Conservation (phyloP, 140 eudicot genomes). For the Ambrosia hybrid region DNA sequence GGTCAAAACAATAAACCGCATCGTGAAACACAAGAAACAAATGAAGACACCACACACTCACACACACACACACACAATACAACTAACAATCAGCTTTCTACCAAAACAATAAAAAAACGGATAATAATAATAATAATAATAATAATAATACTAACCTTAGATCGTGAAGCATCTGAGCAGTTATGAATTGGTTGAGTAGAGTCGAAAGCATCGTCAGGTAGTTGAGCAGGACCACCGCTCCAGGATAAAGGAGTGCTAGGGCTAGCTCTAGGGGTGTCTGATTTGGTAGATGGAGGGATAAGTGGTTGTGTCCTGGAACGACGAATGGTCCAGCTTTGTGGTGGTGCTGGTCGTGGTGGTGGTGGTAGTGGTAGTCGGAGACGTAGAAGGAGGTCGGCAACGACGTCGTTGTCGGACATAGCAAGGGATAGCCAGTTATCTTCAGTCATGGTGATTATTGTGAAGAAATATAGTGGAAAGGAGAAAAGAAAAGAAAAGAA, state of each 20-base stretch:
- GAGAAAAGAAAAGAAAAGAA: neutral
- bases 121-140: neutral
- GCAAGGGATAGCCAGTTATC: constrained; percentile 31
- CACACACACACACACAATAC: neutral
- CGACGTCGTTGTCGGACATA: constrained; percentile 26
- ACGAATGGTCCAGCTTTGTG: constrained; percentile 34
- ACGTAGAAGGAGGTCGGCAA: constrained; percentile 22
- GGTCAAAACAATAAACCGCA: too few species aligned
- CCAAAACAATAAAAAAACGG: too few species aligned
- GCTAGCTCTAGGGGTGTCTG: constrained; percentile 32
- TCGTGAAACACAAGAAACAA: too few species aligned
- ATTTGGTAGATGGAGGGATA: constrained; percentile 19
- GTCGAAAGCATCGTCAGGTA: too few species aligned
- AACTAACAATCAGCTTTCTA: neutral
- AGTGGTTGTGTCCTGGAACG: constrained; percentile 32
- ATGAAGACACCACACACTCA: too few species aligned
- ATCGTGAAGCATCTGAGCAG: constrained; percentile 17
- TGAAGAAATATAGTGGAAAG: neutral
- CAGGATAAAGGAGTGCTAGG: constrained; percentile 40
- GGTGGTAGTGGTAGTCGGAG: constrained; percentile 23
- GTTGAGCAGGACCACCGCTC: constrained; percentile 20
- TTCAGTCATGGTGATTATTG: constrained; percentile 19
- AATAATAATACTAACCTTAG: constrained; percentile 27
- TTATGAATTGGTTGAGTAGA: too few species aligned
- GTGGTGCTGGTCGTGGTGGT: constrained; percentile 18